Conservation (phyloP, 164 flowering plant genomes). For the Santalum album region DNA sequence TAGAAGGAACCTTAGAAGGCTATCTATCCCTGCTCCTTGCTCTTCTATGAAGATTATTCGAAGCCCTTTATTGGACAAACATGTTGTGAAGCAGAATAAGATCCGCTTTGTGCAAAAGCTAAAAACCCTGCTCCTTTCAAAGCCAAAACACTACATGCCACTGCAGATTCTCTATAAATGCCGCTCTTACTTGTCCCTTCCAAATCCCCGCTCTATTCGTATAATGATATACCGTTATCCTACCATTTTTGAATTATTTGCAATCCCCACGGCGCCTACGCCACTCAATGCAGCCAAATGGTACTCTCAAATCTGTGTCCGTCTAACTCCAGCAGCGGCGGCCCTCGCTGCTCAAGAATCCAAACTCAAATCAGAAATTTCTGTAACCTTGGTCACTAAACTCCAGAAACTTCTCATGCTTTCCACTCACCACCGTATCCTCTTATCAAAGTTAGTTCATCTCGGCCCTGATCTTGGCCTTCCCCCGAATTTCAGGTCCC, state of each 20-base stretch:
- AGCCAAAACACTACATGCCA: conserved; percentile 71
- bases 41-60: conserved; percentile 40
- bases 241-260: conserved; percentile 64
- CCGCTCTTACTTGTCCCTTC: conserved; percentile 57
- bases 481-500: conserved; percentile 76
- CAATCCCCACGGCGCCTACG: conserved; percentile 37
- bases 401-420: conserved; percentile 92
- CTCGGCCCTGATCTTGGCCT: conserved; percentile 88
- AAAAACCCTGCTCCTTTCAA: conserved; percentile 71
- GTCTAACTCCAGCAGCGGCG: conserved; percentile 64
- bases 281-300: conserved; percentile 37
- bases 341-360: conserved; percentile 47
- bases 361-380: conserved; percentile 26
- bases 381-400: conserved; percentile 42
- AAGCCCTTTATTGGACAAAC: conserved; percentile 50
- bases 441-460: conserved; percentile 80
- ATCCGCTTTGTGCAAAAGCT: conserved; percentile 82
- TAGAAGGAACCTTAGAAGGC: background rate
- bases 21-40: background rate
- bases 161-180: conserved; percentile 66
- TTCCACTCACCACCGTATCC: conserved; percentile 62
- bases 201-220: conserved; percentile 44
- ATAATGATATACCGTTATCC: conserved; percentile 83
- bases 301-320: conserved; percentile 53
- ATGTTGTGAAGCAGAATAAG: conserved; percentile 58